Evolutionary conservation across 371 early-diverging fungal species (phyloP), one percentile per base, ranked within the genome.

Genomic region (Apophysomyces ossiformis): DNA sequence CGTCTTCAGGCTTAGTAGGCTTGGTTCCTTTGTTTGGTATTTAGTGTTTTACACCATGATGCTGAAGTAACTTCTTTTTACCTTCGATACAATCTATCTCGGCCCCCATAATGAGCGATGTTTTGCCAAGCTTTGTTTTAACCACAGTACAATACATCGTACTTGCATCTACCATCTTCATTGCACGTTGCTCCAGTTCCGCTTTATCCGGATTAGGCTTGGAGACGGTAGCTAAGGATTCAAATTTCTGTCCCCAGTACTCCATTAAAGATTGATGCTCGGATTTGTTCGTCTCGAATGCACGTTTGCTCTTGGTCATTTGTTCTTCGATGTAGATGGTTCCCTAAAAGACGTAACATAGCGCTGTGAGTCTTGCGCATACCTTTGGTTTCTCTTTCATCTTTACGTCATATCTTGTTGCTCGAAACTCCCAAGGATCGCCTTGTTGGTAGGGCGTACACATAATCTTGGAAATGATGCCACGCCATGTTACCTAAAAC

Each of bases 51-150:
- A 11, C 8, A 2, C 38, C 13, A 35, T 35, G n/a, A 0, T 37
- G n/a, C 54, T 36, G 7, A 7, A 36, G 6, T 21, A 21, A 18
- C 13, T 41, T n/a, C 6, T 11, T 21, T 81, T 26, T 26, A 73
- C 88, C 82, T 67, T 75, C 68, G 12, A 89, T 81, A 72, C 96
- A 97, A 72, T 96, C 97, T 7, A 96, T 93, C 66, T 97, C 98
- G 1, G 94, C 98, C 1, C 95, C 98, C 80, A 96, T 87, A 8
- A 96, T 76, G 5, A 96, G 65, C 5, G 84, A 77, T 58, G 86
- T 82, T 1, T 66, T 66, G 0, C 95, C 95, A 2, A 96, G 73
- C 63, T 81, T 87, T 0, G 96, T 93, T 61, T 84, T 85, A n/a
- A 92, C 90, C 15, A 96, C 90, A 4, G 91, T 86, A 71, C 96